Percentiles rank a stretch among this genome's conserved stretches.
These are phyloP conservation scores for Pseudogymnoascus sp. DNA, from an alignment of 2,329 filamentous ascomycete genomes.

Conservation along the genomic window DNA sequence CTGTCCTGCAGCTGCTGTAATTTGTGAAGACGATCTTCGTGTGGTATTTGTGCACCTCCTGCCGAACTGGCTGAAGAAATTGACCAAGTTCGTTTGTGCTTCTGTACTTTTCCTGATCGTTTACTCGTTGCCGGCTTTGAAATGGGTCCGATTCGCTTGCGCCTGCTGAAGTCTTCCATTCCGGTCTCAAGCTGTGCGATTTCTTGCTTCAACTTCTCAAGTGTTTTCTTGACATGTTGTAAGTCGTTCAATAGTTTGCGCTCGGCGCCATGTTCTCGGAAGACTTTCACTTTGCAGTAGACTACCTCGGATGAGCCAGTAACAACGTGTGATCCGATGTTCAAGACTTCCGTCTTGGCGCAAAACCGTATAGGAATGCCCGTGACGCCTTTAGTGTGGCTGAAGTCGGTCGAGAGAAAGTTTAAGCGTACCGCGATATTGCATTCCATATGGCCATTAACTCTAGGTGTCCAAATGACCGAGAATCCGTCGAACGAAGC, in stretches of 20 bases:
- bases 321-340: constrained; percentile 45
- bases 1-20: constrained; percentile 74
- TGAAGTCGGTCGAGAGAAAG: constrained; percentile 96
- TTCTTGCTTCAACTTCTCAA: constrained; percentile 92
- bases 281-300: constrained; percentile 95
- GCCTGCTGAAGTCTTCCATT: constrained; percentile 58
- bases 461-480: constrained; percentile 74
- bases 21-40: constrained; percentile 74
- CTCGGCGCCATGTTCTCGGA: constrained; percentile 91
- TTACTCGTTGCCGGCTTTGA: constrained; percentile 38
- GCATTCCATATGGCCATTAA: constrained; percentile 64
- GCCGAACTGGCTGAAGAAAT: constrained; percentile 72
- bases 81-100: constrained; percentile 92
- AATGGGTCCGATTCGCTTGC: constrained; percentile 48
- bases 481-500: constrained; percentile 92
- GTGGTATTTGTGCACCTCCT: constrained; percentile 34
- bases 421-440: constrained; percentile 92
- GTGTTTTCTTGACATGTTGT: constrained; percentile 89
- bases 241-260: constrained; percentile 91
- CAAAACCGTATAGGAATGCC: constrained; percentile 91
- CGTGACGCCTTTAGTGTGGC: constrained; percentile 96
- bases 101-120: constrained; percentile 70
- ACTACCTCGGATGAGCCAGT: constrained; percentile 62
- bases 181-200: constrained; percentile 69
- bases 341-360: constrained; percentile 65